phyloP scores from a whole-genome alignment of 2,329 filamentous ascomycete genomes.

The Arthrocladium fulminans region DNA sequence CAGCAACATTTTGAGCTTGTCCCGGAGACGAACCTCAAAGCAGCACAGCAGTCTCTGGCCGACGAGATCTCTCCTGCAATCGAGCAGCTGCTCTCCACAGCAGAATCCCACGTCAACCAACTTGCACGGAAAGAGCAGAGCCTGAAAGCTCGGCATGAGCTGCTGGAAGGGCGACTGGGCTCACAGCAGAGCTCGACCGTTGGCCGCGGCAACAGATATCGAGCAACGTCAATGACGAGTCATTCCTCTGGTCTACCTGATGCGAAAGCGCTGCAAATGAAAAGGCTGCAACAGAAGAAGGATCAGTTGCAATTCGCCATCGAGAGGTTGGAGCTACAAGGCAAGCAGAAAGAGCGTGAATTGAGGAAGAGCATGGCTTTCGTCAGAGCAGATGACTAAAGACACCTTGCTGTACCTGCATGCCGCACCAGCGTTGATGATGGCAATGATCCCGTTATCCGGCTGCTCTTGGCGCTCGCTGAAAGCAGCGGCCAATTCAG shows the following conservation, averaged over 20 bases:
- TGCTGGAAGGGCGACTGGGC: constrained; percentile 65
- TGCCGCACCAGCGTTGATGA: too few species aligned
- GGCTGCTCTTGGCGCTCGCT: too few species aligned
- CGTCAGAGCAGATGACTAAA: constrained; percentile 15
- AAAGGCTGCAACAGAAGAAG: constrained; percentile 67
- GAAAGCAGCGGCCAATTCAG: too few species aligned
- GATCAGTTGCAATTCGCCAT: constrained; percentile 80
- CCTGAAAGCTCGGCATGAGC: constrained; percentile 69
- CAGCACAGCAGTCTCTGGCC: constrained; percentile 74
- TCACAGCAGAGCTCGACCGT: constrained; percentile 26
- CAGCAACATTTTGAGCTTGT: constrained; percentile 87
- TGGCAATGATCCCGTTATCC: too few species aligned
- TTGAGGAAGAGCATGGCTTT: constrained; percentile 64
- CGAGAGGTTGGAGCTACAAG: constrained; percentile 74
- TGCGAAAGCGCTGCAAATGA: constrained; percentile 50
- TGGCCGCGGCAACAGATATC: constrained; percentile 5
- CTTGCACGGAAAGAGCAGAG: constrained; percentile 74
- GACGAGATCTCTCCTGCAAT: constrained; percentile 88
- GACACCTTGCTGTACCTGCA: neutral
- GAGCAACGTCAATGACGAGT: constrained; percentile 18
- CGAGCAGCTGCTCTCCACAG: constrained; percentile 65
- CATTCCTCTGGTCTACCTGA: constrained; percentile 25
- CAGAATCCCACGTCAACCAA: constrained; percentile 74
- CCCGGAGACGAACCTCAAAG: constrained; percentile 69
- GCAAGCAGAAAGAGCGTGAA: constrained; percentile 65